phyloP scores from a whole-genome alignment of 805 yeast genomes.

The Cyberlindnera misumaiensis region DNA sequence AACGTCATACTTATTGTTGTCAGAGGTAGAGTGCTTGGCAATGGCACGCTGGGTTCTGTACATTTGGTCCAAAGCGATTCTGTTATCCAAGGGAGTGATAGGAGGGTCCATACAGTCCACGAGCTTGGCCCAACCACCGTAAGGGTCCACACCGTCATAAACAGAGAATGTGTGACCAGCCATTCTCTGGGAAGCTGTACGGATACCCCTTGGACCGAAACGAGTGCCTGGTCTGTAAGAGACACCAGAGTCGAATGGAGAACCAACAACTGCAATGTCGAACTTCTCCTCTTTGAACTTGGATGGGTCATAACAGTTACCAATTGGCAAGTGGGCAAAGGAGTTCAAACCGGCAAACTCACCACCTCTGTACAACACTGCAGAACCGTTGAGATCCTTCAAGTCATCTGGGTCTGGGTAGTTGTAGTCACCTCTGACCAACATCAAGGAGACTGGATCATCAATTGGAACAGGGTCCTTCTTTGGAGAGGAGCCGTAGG shows the following conservation, averaged over 20 bases:
- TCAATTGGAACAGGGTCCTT: conserved; percentile 24
- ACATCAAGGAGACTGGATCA: conserved; percentile 25
- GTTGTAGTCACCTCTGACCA: conserved; percentile 27
- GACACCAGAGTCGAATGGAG: conserved; percentile 50
- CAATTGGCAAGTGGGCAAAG: conserved; percentile 42
- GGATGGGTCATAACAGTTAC: conserved; percentile 40
- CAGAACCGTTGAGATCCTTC: conserved; percentile 33
- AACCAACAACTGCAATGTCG: conserved; percentile 41
- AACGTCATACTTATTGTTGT: conserved; percentile 20
- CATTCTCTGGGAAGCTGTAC: conserved; percentile 40
- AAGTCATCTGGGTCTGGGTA: conserved; percentile 33
- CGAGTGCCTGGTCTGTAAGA: conserved; percentile 47
- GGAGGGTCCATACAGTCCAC: conserved; percentile 61
- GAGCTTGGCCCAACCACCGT: conserved; percentile 40
- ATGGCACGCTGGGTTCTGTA: conserved; percentile 43
- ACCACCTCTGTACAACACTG: conserved; percentile 33
- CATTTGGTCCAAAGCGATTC: conserved; percentile 54
- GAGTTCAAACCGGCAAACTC: conserved; percentile 52
- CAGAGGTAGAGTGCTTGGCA: conserved; percentile 28
- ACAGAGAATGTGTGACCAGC: conserved; percentile 34
- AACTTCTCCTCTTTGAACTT: conserved; percentile 25
- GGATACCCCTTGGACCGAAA: conserved; percentile 43
- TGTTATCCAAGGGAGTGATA: conserved; percentile 56
- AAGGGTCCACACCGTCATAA: conserved; percentile 53
- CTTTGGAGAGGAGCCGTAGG: conserved; percentile 21